Base-by-base conservation (phyloP, 257 asterid species). In the Gentiana dahurica region DNA sequence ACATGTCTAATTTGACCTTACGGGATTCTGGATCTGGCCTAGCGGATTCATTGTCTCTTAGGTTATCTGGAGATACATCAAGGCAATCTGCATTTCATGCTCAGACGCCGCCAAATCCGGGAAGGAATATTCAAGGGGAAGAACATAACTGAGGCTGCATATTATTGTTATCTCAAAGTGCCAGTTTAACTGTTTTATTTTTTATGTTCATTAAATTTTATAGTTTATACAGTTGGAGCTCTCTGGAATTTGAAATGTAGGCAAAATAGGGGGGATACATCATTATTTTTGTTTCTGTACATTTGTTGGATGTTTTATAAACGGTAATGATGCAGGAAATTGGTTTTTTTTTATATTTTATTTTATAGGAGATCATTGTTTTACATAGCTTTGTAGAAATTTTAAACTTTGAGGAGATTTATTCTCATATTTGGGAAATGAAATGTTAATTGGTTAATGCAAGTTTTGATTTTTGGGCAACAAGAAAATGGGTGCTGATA, bases 1-100 rank as follows among this genome's bases (percentile, higher is more conserved):
- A 81, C 54, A 65, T 82, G 74, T 79, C 88, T 49, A 81, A 71
- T 67, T 76, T 88, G 61, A 82, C 68, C 71, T 66, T 88, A 52
- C 78, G 75, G 15, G 87, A 69, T 13, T 48, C 59, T 8, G 64
- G 64, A 12, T 15, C 71, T 6, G 53, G 66, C 45, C 54, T 13
- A 8, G 47, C 55, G 7, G 86, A 70, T 52, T 65, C 75, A 11
- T 68, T 85, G 53, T 82, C 86, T 6, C 67, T 78, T n/a, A 64
- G 68, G 60, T 35, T 69, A 48, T 65, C 79, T 5, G 71, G 75
- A 47, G 79, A 69, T 36, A 63, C 76, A 15, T 71, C 75, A 55
- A 71, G 59, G 58, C 73, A 63, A 7, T 75, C 79, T 1, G 74
- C 72, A 8, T 66, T 71, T 70, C 68, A 64, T 54, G 70, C 79